Percentiles rank a stretch among this genome's conserved stretches.
These are phyloP conservation scores for Diaporthe velutina DNA, from an alignment of 2,329 filamentous ascomycete species.

Conservation along the genomic window DNA sequence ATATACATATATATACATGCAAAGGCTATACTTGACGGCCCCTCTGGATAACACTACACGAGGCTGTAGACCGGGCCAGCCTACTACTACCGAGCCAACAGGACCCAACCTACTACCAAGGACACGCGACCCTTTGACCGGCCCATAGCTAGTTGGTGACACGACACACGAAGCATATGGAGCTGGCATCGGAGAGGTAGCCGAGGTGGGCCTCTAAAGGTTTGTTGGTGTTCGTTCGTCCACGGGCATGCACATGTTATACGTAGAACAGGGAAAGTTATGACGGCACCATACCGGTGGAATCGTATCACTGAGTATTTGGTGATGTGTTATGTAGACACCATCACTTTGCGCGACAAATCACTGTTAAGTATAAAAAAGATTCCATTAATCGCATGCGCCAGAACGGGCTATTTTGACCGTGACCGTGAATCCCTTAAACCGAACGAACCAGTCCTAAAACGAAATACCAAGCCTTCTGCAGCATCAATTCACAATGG, in stretches of 20 bases:
- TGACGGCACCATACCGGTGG: no score
- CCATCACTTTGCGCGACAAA: neutral
- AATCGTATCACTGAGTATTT: neutral
- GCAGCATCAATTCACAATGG: constrained; percentile 15
- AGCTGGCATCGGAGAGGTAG: no score
- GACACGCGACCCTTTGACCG: neutral
- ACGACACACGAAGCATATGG: neutral
- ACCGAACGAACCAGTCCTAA: constrained; percentile 36
- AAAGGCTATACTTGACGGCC: neutral
- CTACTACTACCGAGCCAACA: neutral
- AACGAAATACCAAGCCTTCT: constrained; percentile 29
- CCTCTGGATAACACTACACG: neutral
- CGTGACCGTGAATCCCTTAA: constrained; percentile 34
- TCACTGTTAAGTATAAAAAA: constrained; percentile 5
- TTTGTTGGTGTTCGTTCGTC: neutral
- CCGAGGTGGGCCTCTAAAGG: neutral
- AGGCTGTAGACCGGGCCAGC: neutral
- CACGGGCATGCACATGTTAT: neutral
- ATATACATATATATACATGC: no score
- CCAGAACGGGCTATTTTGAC: constrained; percentile 37
- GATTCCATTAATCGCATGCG: constrained; percentile 36
- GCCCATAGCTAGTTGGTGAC: neutral
- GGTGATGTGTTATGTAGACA: neutral
- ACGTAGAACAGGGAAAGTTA: neutral
- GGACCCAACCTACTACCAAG: no score